Conservation (phyloP, 2,329 filamentous ascomycete species). For the Ophiocordyceps camponoti-leonardi region DNA sequence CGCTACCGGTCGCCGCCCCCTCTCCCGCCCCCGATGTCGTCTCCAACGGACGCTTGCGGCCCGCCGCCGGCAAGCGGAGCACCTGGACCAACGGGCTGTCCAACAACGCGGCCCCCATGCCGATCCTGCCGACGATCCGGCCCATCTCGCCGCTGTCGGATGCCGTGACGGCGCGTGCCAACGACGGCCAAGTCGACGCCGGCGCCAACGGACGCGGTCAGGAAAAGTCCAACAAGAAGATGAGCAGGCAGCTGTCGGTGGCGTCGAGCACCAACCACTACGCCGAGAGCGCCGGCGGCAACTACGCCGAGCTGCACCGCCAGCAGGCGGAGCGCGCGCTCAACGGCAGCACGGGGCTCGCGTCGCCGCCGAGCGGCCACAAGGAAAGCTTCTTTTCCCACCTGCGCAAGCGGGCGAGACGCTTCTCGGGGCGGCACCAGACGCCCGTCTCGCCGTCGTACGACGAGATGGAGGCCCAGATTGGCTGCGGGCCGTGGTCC, state of each 20-base stretch:
- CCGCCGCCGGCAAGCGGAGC: constrained; percentile 58
- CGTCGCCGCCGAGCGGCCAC: constrained; percentile 60
- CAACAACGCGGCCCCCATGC: constrained; percentile 79
- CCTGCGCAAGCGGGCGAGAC: constrained; percentile 76
- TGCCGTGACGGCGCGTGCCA: constrained; percentile 77
- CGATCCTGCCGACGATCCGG: constrained; percentile 83
- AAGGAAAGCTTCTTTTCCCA: constrained; percentile 99
- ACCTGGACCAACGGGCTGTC: constrained; percentile 81
- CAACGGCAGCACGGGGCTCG: constrained; percentile 61
- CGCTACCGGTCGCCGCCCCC: constrained; percentile 10
- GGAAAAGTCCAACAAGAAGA: constrained; percentile 77
- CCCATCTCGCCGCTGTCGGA: constrained; percentile 96
- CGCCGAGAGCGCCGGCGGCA: constrained; percentile 11
- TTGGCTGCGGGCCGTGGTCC: constrained; percentile 77
- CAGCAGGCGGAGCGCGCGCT: constrained; percentile 83
- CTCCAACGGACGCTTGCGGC: constrained; percentile 13
- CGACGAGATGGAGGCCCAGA: constrained; percentile 85
- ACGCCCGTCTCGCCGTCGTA: constrained; percentile 60
- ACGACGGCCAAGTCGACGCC: constrained; percentile 38
- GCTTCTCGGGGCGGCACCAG: constrained; percentile 83
- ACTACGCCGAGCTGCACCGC: constrained; percentile 78
- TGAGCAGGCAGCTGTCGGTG: constrained; percentile 83
- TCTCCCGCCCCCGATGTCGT: constrained; percentile 20
- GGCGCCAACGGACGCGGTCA: constrained; percentile 24
- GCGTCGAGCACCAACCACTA: constrained; percentile 62